Conservation (phyloP, 371 early-diverging fungal species). For the Catenaria anguillulae region DNA sequence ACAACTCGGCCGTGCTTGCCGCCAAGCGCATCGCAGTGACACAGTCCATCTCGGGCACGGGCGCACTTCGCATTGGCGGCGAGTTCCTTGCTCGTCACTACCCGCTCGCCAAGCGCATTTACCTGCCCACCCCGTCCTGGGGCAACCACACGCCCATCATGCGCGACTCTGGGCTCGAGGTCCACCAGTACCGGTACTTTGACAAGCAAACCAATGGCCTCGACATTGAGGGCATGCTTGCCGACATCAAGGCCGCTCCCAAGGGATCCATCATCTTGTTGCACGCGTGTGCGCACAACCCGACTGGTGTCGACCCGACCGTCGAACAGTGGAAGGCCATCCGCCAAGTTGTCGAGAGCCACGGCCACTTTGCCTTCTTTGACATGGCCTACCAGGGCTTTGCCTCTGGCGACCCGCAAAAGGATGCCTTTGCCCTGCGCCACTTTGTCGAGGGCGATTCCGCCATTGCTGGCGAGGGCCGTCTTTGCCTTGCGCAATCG, state of each 20-base stretch:
- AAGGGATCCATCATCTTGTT: conserved; percentile 62
- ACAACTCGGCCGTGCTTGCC: conserved; percentile 47
- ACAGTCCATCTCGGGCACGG: conserved; percentile 94
- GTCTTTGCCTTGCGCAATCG: conserved; percentile 56
- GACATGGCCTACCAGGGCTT: conserved; percentile 99
- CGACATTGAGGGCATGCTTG: conserved; percentile 80
- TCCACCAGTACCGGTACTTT: conserved; percentile 82
- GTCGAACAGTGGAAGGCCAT: conserved; percentile 83
- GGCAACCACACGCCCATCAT: conserved; percentile 94
- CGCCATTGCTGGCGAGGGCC: conserved; percentile 33
- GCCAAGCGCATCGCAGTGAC: conserved; percentile 68
- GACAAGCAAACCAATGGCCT: conserved; percentile 86
- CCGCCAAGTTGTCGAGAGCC: conserved; percentile 57
- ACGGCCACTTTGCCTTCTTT: conserved; percentile 82
- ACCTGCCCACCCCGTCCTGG: conserved; percentile 93
- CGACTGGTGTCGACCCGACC: conserved; percentile 96
- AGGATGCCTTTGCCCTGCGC: conserved; percentile 89
- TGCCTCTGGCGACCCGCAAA: conserved; percentile 79
- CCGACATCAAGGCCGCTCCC: conserved; percentile 52
- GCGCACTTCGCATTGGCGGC: conserved; percentile 90
- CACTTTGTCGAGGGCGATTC: conserved; percentile 74
- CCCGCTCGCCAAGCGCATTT: conserved; percentile 70
- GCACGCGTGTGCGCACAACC: conserved; percentile 98
- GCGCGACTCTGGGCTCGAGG: conserved; percentile 74
- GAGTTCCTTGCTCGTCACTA: conserved; percentile 74